Percentiles rank a stretch among this genome's conserved stretches.
phyloP scores from a whole-genome alignment of 352 stramenopile genomes.

The Globisporangium cylindrosporum region DNA sequence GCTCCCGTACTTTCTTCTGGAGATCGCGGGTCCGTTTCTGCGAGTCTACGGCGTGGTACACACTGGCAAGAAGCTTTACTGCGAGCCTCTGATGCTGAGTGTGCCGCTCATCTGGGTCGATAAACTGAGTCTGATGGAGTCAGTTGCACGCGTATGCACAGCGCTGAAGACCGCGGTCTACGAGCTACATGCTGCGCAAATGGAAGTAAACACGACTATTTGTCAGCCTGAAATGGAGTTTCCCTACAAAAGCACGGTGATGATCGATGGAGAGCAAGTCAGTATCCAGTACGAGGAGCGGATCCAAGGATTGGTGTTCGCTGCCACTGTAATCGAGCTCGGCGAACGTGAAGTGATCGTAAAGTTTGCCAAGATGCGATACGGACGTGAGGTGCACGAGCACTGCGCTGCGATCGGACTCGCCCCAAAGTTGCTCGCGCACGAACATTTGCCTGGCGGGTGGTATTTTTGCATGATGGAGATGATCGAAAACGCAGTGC shows the following conservation, averaged over 20 bases:
- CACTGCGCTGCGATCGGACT: not conserved
- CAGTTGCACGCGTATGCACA: not conserved
- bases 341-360: not conserved
- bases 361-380: conserved; percentile 2
- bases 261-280: conserved; percentile 5
- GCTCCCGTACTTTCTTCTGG: not conserved
- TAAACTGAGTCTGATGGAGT: conserved; percentile 5
- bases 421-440: not conserved
- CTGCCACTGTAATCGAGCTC: not conserved
- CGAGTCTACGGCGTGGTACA: conserved; percentile 1
- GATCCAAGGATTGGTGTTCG: not conserved
- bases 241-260: not conserved
- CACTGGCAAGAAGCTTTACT: not conserved
- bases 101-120: not conserved
- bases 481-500: not conserved
- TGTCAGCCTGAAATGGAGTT: not conserved
- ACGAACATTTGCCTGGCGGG: not conserved
- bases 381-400: conserved; percentile 2
- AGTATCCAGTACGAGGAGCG: conserved; percentile 1
- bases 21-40: conserved; percentile 4
- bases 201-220: not conserved
- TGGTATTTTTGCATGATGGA: conserved; percentile 8
- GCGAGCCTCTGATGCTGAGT: not conserved
- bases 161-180: not conserved
- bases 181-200: not conserved